Conservation (phyloP, 257 asterid genomes). For the Nicotiana tabacum region DNA sequence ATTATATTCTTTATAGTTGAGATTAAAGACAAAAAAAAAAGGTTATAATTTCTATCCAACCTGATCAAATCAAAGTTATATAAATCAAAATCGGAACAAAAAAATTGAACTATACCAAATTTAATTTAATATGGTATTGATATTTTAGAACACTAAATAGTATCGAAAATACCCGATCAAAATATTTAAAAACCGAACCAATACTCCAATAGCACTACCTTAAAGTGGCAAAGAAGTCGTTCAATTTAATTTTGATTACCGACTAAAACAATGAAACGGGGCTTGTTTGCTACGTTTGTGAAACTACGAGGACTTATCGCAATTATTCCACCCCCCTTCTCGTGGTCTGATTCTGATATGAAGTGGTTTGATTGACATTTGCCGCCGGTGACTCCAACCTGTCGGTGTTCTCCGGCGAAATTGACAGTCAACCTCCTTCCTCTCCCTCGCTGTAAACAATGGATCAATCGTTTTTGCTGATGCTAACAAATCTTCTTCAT, state of each 20-base stretch:
- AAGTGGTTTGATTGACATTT: background rate
- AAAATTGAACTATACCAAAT: too few species aligned
- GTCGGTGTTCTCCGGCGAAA: conserved; percentile 1
- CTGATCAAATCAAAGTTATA: too few species aligned
- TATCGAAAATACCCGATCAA: too few species aligned
- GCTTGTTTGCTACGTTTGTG: background rate
- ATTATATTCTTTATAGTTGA: too few species aligned
- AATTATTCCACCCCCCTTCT: background rate
- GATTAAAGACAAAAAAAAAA: too few species aligned
- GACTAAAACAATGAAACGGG: background rate
- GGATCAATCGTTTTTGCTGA: conserved; percentile 83
- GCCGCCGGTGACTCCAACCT: conserved; percentile 4
- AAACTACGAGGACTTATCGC: background rate
- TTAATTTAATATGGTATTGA: too few species aligned
- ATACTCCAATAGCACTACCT: too few species aligned
- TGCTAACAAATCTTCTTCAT: conserved; percentile 90
- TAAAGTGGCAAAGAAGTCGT: too few species aligned
- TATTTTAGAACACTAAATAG: too few species aligned
- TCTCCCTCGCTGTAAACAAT: conserved; percentile 15
- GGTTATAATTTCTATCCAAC: too few species aligned
- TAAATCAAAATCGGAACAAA: too few species aligned
- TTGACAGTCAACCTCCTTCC: background rate
- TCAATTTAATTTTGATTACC: background rate
- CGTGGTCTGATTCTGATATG: background rate
- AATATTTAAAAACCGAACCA: too few species aligned